Evolutionary conservation across 768 basidiomycete species (phyloP).

Genomic region (Coprinellus micaceus): DNA sequence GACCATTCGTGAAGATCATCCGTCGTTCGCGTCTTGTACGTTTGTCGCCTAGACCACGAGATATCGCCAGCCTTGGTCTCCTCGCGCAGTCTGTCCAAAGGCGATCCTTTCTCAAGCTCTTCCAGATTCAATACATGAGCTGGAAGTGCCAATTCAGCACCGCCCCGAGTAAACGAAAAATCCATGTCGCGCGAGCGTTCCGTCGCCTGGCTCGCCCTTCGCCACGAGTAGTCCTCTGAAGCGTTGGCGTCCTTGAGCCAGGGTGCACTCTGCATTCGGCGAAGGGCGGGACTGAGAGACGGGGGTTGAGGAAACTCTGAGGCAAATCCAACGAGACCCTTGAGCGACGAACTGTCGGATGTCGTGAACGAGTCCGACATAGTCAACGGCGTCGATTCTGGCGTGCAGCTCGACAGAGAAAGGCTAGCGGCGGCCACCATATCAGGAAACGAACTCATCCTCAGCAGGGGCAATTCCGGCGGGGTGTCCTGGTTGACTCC

Average conservation of each 20-base stretch:
- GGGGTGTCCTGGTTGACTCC: neutral
- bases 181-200: neutral
- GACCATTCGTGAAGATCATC: constrained; percentile 15
- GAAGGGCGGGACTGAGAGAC: constrained; percentile 35
- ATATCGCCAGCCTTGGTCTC: neutral
- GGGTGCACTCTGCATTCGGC: constrained; percentile 44
- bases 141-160: neutral
- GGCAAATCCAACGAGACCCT: constrained; percentile 27
- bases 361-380: constrained; percentile 27
- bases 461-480: neutral
- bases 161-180: neutral
- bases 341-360: constrained; percentile 34
- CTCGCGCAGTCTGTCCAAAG: neutral
- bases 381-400: constrained; percentile 25
- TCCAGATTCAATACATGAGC: neutral
- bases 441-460: neutral
- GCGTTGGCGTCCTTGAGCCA: constrained; percentile 30
- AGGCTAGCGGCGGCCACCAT: constrained; percentile 1
- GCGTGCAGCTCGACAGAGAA: neutral
- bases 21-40: constrained; percentile 5
- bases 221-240: constrained; percentile 15
- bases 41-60: constrained; percentile 5
- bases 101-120: neutral
- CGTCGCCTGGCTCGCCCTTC: constrained; percentile 9
- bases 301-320: constrained; percentile 43